Conservation (phyloP, 2,329 filamentous ascomycete genomes). For the Pseudogymnoascus sp. region DNA sequence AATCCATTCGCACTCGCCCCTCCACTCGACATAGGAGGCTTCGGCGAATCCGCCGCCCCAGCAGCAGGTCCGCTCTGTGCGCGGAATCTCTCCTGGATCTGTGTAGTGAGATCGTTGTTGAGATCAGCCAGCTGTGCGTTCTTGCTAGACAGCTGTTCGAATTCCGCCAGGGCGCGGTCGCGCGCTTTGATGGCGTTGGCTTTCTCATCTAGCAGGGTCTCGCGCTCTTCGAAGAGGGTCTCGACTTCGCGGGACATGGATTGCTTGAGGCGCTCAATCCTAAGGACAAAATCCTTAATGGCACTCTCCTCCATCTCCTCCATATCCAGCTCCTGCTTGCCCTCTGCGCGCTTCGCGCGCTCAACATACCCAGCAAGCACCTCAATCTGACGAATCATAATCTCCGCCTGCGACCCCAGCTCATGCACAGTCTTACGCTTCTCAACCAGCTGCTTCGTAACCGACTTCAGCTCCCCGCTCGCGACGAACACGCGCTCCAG, state of each 20-base stretch:
- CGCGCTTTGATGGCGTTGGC: slow-evolving; percentile 74
- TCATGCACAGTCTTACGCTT: slow-evolving; percentile 95
- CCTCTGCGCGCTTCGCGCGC: slow-evolving; percentile 79
- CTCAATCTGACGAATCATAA: slow-evolving; percentile 87
- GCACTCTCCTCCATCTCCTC: slow-evolving; percentile 79
- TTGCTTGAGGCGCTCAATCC: slow-evolving; percentile 53
- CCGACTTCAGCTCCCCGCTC: slow-evolving; percentile 43
- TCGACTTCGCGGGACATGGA: slow-evolving; percentile 51
- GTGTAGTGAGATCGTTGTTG: slow-evolving; percentile 91
- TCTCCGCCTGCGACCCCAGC: slow-evolving; percentile 87
- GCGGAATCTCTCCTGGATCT: slow-evolving; percentile 90
- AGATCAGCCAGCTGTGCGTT: slow-evolving; percentile 90
- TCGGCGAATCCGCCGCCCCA: slow-evolving; percentile 32
- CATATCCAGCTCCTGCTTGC: slow-evolving; percentile 70
- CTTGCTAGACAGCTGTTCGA: slow-evolving; percentile 88
- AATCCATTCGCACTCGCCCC: slow-evolving; percentile 34
- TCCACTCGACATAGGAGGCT: slow-evolving; percentile 27
- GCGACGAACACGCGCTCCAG: slow-evolving; percentile 69
- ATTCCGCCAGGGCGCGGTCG: slow-evolving; percentile 89
- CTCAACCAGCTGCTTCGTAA: slow-evolving; percentile 81
- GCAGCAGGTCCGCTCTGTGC: slow-evolving; percentile 48
- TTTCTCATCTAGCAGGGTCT: slow-evolving; percentile 77
- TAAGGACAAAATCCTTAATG: slow-evolving; percentile 83
- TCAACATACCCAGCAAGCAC: slow-evolving; percentile 83
- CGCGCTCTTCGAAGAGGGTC: slow-evolving; percentile 60